A percentile compares a stretch with the other conserved stretches of the same genome.
phyloP scores from a whole-genome alignment of 306 rosid species.

The Vigna reflexopilosa region DNA sequence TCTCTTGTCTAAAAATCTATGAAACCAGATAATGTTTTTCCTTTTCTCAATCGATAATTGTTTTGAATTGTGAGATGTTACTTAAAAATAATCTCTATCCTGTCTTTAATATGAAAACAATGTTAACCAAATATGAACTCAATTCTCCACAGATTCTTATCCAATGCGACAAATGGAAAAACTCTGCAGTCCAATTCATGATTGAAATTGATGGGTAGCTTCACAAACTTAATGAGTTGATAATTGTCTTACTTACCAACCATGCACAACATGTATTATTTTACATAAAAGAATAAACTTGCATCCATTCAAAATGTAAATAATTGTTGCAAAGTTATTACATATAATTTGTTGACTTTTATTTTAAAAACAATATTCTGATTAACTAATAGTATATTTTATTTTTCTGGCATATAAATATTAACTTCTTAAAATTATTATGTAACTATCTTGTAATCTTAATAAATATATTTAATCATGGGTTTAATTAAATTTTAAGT shows the following conservation, averaged over 20 bases:
- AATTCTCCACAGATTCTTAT: neutral
- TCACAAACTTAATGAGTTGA: neutral
- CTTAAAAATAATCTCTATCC: neutral
- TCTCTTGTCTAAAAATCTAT: neutral
- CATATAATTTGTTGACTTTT: too few relatives aligned
- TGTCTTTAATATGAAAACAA: neutral
- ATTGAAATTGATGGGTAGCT: neutral
- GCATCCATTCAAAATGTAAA: neutral
- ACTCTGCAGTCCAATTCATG: neutral
- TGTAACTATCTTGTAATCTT: neutral
- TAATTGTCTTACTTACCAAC: conserved; percentile 9
- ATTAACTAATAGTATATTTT: too few relatives aligned
- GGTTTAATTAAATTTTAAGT: too few relatives aligned
- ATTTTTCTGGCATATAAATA: too few relatives aligned
- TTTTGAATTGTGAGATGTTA: neutral
- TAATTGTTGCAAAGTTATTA: neutral
- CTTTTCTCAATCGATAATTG: neutral
- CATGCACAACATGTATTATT: neutral
- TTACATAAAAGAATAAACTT: neutral
- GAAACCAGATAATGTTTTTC: too few relatives aligned
- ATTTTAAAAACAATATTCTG: too few relatives aligned
- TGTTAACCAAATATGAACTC: neutral
- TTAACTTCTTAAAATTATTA: neutral
- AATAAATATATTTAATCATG: too few relatives aligned
- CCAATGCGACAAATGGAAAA: neutral